Base-by-base conservation (phyloP, 371 early-diverging fungal species). In the Fennellomyces sp. region DNA sequence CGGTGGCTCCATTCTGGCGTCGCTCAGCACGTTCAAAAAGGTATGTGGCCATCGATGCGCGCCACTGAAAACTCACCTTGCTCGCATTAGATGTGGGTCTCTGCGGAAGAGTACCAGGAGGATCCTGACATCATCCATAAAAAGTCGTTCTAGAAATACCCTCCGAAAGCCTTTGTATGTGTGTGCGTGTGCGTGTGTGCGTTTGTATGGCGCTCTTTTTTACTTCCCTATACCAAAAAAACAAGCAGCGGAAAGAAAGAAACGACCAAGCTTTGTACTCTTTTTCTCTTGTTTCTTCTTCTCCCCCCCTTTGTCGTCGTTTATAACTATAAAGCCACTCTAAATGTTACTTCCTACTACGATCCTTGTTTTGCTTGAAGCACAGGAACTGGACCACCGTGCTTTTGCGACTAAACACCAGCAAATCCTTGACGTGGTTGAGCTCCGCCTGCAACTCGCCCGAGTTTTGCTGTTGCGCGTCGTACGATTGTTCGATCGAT, bases 1-100 rank as follows among this genome's bases (percentile, higher is more conserved):
- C 63, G 98, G 98, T 62, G 98, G 98, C 2, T 93, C 94, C 26
- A 97, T 96, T 75, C 71, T 97, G 35, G 95, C 96, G 15, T 89
- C 91, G 4, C 80, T 94, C 55, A 83, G 83, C 58, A 86, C 88
- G 19, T 87, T 87, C 65, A 84, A 86, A 61, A 81, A 87, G 76
- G 80, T 82, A 69, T n/a, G n/a, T n/a, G n/a, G n/a, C n/a, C n/a
- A n/a, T n/a, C n/a, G n/a, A n/a, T n/a, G n/a, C n/a, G n/a, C n/a
- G 68, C 61, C 19, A 30, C 7, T 29, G 10, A 78, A 71, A 19
- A 21, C 29, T 36, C 7, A n/a, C 38, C 4, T 48, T 49, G 5
- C 19, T 39, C 60, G 6, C n/a, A 17, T 25, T 69, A 84, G 83
- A 91, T 92, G 90, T 92, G 92, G 92, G 85, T 92, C 17, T 88